Base-by-base conservation (phyloP, 768 basidiomycete genomes). In the Amanita inopinata region DNA sequence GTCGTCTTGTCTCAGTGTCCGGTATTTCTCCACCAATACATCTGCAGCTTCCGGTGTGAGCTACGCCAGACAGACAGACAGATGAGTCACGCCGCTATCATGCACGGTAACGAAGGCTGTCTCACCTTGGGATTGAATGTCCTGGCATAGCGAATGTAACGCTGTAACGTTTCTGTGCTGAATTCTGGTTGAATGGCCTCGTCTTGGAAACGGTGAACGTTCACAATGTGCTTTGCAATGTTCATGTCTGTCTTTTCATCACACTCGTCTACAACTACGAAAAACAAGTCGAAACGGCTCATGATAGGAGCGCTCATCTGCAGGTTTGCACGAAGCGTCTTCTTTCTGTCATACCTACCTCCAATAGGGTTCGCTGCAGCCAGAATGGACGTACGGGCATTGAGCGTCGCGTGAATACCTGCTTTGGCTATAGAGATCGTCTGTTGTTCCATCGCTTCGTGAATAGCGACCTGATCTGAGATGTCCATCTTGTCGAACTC, bases 401-500 rank as follows among this genome's bases (percentile, higher is more conserved):
- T 99, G 42, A 99, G 73, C 0, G 96, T 99, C 0, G 96, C 94
- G 54, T 98, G 94, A 51, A 99, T 99, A 44, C 96, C 96, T 2
- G 96, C 96, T 60, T 99, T 99, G 31, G 96, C 96, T 49, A 98
- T 97, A 20, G 92, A 96, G 53, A 98, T 97, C 1, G 94, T 98
- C 65, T 97, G 93, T 65, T 98, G 94, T 80, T 98, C 94, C 94
- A 98, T 98, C 5, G 94, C 94, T 71, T 98, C 94, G 71, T 99
- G 96, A 53, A 99, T 98, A 25, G 96, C 96, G 32, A 98, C 91
- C 60, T 98, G 96, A 60, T 98, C 96, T 0, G 88, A 82, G 40
- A 97, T 80, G 59, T 98, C 94, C 96, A 99, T 99, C 64, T 99
- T 99, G 75, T 99, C 96, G 56, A 99, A 99, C 62, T 98, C 96